Evolutionary conservation across 257 asterid species (phyloP).

Genomic region (Rhazya stricta): DNA sequence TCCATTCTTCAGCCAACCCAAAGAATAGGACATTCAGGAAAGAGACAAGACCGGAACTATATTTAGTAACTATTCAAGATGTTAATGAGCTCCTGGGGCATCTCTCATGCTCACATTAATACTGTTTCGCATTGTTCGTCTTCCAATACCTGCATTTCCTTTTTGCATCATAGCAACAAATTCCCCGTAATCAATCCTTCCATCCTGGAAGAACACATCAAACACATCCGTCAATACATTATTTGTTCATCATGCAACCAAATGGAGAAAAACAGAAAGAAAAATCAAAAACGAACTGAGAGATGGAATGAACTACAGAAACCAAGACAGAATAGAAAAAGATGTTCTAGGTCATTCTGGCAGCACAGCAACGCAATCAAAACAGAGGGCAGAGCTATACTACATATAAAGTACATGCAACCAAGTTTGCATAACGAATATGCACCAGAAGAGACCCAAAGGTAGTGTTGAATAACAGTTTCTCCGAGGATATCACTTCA

Average conservation of each 20-base stretch:
- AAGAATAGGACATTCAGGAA: conserved; percentile 3
- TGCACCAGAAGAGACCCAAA: neutral
- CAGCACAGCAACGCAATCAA: neutral
- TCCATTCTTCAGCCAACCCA: neutral
- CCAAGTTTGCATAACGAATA: neutral
- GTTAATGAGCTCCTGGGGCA: conserved; percentile 34
- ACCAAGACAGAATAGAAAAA: neutral
- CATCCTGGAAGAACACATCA: conserved; percentile 31
- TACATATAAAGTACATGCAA: neutral
- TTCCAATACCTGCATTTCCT: conserved; percentile 46
- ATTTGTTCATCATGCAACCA: neutral
- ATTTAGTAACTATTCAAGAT: neutral
- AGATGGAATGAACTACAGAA: neutral
- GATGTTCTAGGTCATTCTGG: neutral
- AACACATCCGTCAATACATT: neutral
- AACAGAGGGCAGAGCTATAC: neutral
- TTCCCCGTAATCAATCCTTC: conserved; percentile 47
- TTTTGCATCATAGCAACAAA: conserved; percentile 56
- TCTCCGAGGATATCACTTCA: neutral
- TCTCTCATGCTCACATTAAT: conserved; percentile 48
- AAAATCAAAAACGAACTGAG: neutral
- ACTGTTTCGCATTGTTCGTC: conserved; percentile 49
- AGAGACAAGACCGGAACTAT: neutral
- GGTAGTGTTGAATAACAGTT: neutral
- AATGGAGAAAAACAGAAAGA: neutral